Percentiles rank a stretch among this genome's conserved stretches.
Conservation (phyloP, 495 filamentous ascomycete species). For the Trichoderma reesei region DNA sequence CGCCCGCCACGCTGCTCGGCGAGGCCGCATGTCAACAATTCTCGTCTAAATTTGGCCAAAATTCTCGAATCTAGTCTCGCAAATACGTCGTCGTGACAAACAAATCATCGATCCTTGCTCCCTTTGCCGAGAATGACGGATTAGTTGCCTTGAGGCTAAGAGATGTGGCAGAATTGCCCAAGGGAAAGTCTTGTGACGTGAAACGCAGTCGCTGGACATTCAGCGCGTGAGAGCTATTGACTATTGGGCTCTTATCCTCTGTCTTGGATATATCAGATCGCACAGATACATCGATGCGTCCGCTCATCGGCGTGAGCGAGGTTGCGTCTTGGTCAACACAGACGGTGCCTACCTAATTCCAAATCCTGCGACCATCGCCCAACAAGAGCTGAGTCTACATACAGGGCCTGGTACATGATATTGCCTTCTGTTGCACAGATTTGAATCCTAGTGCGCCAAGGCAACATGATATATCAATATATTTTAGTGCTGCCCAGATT, state of each 20-base stretch:
- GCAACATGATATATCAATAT: not conserved
- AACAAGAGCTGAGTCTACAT: not conserved
- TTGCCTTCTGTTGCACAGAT: not conserved
- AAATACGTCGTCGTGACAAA: not conserved
- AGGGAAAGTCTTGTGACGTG: no score
- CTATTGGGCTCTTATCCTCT: no score
- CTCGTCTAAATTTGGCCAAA: slow-evolving; percentile 2
- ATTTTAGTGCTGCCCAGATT: not conserved
- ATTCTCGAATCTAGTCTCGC: not conserved
- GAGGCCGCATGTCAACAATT: not conserved
- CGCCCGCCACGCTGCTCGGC: not conserved
- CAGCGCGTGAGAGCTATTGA: no score
- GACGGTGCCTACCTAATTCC: no score
- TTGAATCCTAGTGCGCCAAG: not conserved
- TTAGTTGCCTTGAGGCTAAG: no score
- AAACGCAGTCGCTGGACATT: no score
- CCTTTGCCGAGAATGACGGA: not conserved
- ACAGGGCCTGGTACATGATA: not conserved
- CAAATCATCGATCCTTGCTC: not conserved
- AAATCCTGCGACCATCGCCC: no score
- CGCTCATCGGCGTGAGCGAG: no score
- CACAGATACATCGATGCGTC: no score
- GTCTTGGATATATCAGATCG: no score
- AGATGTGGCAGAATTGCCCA: no score
- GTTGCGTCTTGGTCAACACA: no score